phyloP scores from a whole-genome alignment of 2,329 filamentous ascomycete species.

The Fusarium sp. region DNA sequence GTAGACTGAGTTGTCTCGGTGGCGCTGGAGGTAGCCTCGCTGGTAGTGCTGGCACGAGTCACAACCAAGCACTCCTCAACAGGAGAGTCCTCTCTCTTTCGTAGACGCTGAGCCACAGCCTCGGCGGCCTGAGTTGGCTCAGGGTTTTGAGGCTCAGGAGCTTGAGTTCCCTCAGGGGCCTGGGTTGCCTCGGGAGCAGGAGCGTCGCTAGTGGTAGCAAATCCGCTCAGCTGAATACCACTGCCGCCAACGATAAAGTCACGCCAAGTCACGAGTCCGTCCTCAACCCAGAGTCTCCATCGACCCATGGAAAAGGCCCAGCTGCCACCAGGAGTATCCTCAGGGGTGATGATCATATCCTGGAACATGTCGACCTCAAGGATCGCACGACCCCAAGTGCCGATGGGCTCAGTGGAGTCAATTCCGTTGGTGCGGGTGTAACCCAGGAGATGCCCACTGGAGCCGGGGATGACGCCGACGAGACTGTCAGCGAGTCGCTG shows the following conservation, averaged over 20 bases:
- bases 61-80: constrained; percentile 15
- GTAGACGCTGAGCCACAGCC: background rate
- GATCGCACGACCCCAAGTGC: constrained; percentile 18
- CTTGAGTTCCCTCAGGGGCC: background rate
- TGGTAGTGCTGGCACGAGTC: background rate
- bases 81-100: constrained; percentile 16
- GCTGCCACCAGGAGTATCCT: background rate
- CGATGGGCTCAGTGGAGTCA: constrained; percentile 1
- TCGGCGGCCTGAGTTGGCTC: background rate
- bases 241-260: constrained; percentile 16
- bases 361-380: constrained; percentile 26
- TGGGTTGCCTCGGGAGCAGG: background rate
- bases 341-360: background rate
- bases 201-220: background rate
- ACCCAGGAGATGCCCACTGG: constrained; percentile 9
- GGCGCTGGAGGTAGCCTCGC: background rate
- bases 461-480: constrained; percentile 20
- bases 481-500: background rate
- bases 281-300: constrained; percentile 39
- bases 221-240: background rate
- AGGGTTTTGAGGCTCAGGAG: background rate
- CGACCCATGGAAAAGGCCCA: constrained; percentile 10
- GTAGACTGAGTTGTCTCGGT: background rate
- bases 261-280: constrained; percentile 19
- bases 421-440: constrained; percentile 13